A percentile compares a stretch with the other conserved stretches of the same genome.
Evolutionary conservation across 202 grass and related monocot species (phyloP).

Genomic region (Dendrocalamus latiflorus): DNA sequence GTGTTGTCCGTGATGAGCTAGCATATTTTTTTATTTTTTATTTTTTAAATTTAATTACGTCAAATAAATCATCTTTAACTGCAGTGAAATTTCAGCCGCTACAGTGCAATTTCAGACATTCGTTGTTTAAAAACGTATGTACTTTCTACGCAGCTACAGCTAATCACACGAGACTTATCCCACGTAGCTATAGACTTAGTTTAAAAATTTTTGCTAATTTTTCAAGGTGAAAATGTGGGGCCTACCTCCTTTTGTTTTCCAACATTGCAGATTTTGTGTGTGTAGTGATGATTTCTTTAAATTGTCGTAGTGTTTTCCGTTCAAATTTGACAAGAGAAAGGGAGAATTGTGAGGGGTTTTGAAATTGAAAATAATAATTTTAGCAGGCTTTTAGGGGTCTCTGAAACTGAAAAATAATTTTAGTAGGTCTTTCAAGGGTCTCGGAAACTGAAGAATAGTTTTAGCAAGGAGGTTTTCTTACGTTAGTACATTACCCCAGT

Average conservation of each 20-base stretch:
- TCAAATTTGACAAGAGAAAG: not conserved
- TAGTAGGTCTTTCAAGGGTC: no score
- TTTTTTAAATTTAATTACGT: no score
- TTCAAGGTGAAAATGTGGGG: not conserved
- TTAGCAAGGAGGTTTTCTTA: no score
- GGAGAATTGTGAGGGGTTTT: not conserved
- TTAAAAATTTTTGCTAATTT: not conserved
- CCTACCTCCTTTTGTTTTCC: not conserved
- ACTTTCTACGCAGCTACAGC: not conserved
- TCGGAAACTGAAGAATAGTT: no score
- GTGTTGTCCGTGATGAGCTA: no score
- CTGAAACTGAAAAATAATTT: no score
- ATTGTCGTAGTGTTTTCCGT: not conserved
- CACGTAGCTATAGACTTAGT: not conserved
- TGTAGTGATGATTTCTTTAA: not conserved
- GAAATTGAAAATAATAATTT: not conserved
- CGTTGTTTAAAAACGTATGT: not conserved
- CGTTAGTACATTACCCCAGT: no score
- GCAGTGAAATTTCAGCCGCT: no score
- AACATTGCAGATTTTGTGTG: not conserved
- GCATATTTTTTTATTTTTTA: no score
- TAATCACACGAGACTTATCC: not conserved
- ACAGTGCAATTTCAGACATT: no score
- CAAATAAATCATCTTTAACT: accelerated
- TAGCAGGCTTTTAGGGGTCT: not conserved